Evolutionary conservation across 1,284 basidiomycete genomes (phyloP), one percentile per base, ranked within the genome.

Genomic region (Kwoniella shivajii): DNA sequence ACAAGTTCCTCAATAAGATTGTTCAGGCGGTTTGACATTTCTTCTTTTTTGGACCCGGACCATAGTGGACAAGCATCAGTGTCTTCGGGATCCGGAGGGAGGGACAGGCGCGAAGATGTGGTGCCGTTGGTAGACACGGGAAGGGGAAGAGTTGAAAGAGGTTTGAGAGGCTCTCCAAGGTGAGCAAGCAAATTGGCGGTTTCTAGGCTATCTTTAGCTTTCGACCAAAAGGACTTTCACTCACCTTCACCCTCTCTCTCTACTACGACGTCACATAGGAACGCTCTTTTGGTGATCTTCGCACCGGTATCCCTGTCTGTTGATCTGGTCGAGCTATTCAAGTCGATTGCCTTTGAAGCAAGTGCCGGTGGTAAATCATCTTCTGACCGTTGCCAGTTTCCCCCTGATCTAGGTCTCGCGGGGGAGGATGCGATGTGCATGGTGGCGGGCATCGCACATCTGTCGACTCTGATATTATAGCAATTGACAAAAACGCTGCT

Each of bases 1-100:
- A 78, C 66, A 6, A 78, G 62, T 63, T 78, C 77, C 27, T 77
- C 72, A 6, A 75, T 65, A 11, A 77, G 60, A 20, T 62, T 62
- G 2, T 45, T 36, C 29, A 76, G 46, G 1, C 66, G 57, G 30
- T 56, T 60, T n/a, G 61, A 54, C 65, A 70, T 65, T 50, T 75
- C 74, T 22, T 63, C 67, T 18, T 63, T 64, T 54, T 67, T 70
- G 20, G 50, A 56, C 3, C 60, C 58, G 0, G 68, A 57, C 67
- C 67, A 73, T 10, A 38, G 50, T 0, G 59, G 36, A 16, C 31
- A 39, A 4, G 45, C 42, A 3, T 65, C 62, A 30, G 60, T 56
- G 1, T 59, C 57, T 11, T 59, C 52, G 3, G 38, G 37, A n/a
- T 51, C 53, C 11, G 50, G 50, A 30, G 44, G 33, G 6, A 31